A percentile compares a stretch with the other conserved stretches of the same genome.
Conservation (phyloP, 2,329 filamentous ascomycete genomes). For the Xylariaceae sp. region DNA sequence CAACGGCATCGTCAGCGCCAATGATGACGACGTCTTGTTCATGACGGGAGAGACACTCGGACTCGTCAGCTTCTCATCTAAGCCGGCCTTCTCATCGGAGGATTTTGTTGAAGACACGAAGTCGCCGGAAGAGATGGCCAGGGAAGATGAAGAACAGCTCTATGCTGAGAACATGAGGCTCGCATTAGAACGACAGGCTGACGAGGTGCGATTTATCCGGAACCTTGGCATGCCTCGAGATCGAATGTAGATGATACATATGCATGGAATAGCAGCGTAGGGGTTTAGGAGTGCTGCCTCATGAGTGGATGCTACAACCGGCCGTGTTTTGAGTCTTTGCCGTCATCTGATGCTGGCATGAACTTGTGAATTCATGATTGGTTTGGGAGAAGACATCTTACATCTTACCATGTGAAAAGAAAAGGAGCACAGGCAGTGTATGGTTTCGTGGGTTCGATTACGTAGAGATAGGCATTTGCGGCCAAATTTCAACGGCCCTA, state of each 20-base stretch:
- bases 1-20: slow-evolving; percentile 28
- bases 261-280: neutral
- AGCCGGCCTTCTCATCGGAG: slow-evolving; percentile 43
- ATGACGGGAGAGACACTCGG: slow-evolving; percentile 88
- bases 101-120: slow-evolving; percentile 47
- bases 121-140: slow-evolving; percentile 43
- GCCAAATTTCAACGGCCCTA: neutral
- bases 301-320: neutral
- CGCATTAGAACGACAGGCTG: slow-evolving; percentile 70
- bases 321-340: neutral
- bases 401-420: neutral
- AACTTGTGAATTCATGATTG: slow-evolving; percentile 1
- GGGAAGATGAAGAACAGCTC: slow-evolving; percentile 50
- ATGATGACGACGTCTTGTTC: slow-evolving; percentile 66
- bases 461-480: neutral
- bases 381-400: neutral
- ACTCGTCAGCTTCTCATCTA: slow-evolving; percentile 58
- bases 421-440: neutral
- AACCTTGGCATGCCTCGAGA: slow-evolving; percentile 46
- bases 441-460: neutral
- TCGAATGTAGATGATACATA: slow-evolving; percentile 16
- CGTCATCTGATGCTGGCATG: neutral
- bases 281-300: neutral
- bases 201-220: slow-evolving; percentile 70
- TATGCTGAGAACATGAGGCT: slow-evolving; percentile 69